Evolutionary conservation across 2,329 filamentous ascomycete species (phyloP).

Genomic region (Claviceps purpurea): DNA sequence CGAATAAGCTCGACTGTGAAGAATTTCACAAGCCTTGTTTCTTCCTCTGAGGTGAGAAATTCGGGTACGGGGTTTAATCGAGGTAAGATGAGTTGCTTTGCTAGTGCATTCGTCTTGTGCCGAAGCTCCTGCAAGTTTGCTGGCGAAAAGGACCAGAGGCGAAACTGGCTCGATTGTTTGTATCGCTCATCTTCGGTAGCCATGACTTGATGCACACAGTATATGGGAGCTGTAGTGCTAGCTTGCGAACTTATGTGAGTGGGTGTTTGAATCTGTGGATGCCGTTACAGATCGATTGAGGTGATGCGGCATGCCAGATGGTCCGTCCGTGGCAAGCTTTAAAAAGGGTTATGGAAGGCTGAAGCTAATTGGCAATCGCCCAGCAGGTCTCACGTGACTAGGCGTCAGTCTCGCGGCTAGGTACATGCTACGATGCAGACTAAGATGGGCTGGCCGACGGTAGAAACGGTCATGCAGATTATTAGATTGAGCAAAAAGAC

Average conservation of each 20-base stretch:
- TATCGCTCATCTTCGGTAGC: constrained; percentile 83
- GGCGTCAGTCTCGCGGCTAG: constrained; percentile 1
- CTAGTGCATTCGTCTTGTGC: constrained; percentile 64
- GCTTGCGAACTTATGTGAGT: background rate
- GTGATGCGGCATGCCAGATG: background rate
- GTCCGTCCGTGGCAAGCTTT: too few species aligned
- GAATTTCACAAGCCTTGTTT: constrained; percentile 66
- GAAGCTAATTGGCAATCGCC: background rate
- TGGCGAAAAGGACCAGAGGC: constrained; percentile 83
- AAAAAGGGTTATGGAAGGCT: too few species aligned
- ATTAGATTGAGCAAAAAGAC: background rate
- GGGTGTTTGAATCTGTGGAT: background rate
- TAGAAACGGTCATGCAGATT: background rate
- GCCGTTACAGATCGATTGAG: background rate
- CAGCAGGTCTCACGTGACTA: constrained; percentile 7
- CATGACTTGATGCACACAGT: constrained; percentile 32
- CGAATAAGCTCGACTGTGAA: constrained; percentile 51
- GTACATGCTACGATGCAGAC: background rate
- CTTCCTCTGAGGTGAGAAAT: constrained; percentile 72
- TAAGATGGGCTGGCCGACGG: background rate
- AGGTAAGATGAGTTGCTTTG: constrained; percentile 45
- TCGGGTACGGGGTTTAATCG: constrained; percentile 50
- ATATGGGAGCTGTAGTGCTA: background rate
- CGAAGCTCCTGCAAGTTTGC: constrained; percentile 59
- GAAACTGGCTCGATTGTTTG: constrained; percentile 76